Conservation (phyloP, 176 grass and related monocot genomes). For the Metroxylon sagu region DNA sequence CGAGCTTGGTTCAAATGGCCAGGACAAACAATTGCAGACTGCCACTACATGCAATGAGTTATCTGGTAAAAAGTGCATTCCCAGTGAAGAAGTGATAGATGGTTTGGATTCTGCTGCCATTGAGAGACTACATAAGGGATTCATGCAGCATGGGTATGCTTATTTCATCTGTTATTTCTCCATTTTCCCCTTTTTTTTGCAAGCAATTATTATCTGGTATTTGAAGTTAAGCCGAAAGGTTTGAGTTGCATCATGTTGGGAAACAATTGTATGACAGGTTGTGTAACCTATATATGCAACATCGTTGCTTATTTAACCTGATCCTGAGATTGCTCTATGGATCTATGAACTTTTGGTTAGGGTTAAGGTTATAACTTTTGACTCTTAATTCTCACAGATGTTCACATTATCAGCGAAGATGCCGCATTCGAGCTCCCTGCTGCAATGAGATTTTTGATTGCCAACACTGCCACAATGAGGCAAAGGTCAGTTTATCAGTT, state of each 20-base stretch:
- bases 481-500: conserved; percentile 36
- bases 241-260: no score
- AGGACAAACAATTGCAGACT: conserved; percentile 20
- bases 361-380: neutral
- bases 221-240: no score
- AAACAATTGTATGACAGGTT: no score
- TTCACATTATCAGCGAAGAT: conserved; percentile 74
- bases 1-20: conserved; percentile 26
- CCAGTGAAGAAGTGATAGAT: conserved; percentile 7
- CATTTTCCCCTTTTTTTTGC: neutral
- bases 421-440: conserved; percentile 61
- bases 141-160: conserved; percentile 89
- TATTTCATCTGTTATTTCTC: no score
- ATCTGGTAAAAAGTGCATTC: conserved; percentile 12
- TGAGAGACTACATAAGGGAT: conserved; percentile 40
- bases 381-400: conserved; percentile 44
- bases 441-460: conserved; percentile 83
- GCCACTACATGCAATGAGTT: neutral
- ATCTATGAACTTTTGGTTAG: no score
- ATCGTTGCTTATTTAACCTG: no score
- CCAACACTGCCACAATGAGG: conserved; percentile 86
- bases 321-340: no score
- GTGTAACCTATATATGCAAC: no score
- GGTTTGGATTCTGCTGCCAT: conserved; percentile 16
- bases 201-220: neutral